phyloP scores from a whole-genome alignment of 306 rosid genomes.

The Chamaecrista fasciculata region DNA sequence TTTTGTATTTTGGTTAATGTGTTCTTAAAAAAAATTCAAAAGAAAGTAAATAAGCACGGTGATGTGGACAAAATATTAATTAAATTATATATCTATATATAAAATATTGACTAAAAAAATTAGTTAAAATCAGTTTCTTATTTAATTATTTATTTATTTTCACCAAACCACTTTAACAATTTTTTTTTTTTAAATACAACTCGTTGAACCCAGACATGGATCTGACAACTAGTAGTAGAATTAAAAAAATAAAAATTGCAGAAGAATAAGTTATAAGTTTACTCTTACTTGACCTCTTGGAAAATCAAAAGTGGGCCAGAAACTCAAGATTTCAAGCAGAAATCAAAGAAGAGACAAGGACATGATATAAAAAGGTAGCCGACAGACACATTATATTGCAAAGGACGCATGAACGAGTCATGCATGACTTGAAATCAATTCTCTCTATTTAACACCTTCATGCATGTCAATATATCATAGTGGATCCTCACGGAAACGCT shows the following conservation, averaged over 20 bases:
- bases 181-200: background rate
- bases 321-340: conserved; percentile 22
- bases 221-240: too few species aligned
- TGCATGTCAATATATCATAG: background rate
- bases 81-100: too few species aligned
- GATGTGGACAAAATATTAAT: too few species aligned
- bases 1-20: too few species aligned
- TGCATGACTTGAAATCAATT: too few species aligned
- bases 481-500: background rate
- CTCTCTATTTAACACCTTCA: too few species aligned
- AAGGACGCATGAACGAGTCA: conserved; percentile 3
- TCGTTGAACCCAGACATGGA: background rate
- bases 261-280: background rate
- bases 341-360: background rate
- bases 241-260: background rate
- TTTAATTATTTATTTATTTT: too few species aligned
- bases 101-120: too few species aligned
- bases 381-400: background rate
- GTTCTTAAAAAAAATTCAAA: too few species aligned
- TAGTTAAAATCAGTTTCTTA: too few species aligned
- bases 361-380: background rate
- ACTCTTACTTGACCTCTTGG: background rate
- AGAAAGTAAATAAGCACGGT: too few species aligned
- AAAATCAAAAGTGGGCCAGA: background rate
- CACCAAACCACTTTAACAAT: background rate